A percentile compares a stretch with the other conserved stretches of the same genome.
phyloP scores from a whole-genome alignment of 1,139 yeast species.

The Ogataea hybrid region DNA sequence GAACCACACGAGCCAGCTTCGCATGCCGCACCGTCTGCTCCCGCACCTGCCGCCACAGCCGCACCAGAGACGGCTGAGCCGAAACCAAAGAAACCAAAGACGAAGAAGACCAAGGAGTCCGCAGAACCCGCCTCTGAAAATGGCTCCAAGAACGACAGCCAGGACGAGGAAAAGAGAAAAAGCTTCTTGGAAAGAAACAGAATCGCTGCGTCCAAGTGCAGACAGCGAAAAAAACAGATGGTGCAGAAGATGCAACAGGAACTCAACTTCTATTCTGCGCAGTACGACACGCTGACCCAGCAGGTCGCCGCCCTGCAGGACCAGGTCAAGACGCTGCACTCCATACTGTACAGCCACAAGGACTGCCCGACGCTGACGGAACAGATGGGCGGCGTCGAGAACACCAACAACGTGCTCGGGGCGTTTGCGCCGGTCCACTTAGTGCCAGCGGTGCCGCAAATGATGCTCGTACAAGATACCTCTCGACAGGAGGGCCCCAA shows the following conservation, averaged over 20 bases:
- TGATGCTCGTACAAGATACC: conserved; percentile 2
- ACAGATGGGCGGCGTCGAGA: conserved; percentile 32
- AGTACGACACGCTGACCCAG: conserved; percentile 63
- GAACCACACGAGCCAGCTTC: not conserved
- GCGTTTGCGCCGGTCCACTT: conserved; percentile 28
- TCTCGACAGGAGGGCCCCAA: conserved; percentile 2
- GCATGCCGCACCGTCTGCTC: not conserved
- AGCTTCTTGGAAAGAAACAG: conserved; percentile 74
- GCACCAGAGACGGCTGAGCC: conserved; percentile 2
- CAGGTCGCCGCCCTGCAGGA: conserved; percentile 60
- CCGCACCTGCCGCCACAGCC: too few relatives aligned
- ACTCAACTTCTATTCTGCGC: conserved; percentile 61
- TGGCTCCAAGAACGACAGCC: conserved; percentile 10
- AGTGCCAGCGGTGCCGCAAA: conserved; percentile 2
- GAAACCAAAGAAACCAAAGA: conserved; percentile 6
- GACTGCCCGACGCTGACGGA: conserved; percentile 32
- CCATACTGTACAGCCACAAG: conserved; percentile 37
- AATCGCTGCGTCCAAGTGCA: conserved; percentile 73
- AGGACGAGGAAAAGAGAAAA: conserved; percentile 72
- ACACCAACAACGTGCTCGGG: conserved; percentile 28
- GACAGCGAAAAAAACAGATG: conserved; percentile 82
- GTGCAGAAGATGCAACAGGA: conserved; percentile 81
- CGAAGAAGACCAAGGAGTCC: conserved; percentile 24
- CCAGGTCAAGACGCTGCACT: conserved; percentile 52
- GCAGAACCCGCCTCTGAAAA: not conserved